Evolutionary conservation across 73 alveolate genomes (phyloP).

Genomic region (Paramecium caudatum): DNA sequence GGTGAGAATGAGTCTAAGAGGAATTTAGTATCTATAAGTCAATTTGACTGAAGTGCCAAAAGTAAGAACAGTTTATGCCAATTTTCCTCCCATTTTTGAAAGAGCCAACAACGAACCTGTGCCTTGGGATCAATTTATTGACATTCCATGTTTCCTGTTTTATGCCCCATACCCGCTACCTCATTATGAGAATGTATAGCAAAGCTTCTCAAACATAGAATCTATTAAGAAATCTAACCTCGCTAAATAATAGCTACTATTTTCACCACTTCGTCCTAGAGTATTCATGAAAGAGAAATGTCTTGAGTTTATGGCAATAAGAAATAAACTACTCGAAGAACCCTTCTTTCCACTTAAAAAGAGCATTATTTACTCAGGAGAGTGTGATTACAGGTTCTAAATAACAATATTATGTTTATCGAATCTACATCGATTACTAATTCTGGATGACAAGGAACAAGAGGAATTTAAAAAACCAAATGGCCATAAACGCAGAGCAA

Average conservation of each 20-base stretch:
- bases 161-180: conserved; percentile 30
- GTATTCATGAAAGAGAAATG: conserved; percentile 49
- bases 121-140: conserved; percentile 53
- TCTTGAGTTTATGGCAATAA: background rate
- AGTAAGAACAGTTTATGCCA: background rate
- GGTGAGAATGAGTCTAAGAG: conserved; percentile 88
- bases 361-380: conserved; percentile 73
- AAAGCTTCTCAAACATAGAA: background rate
- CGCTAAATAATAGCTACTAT: too few relatives aligned
- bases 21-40: conserved; percentile 75
- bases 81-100: conserved; percentile 75
- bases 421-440: conserved; percentile 66
- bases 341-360: background rate
- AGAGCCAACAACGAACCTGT: conserved; percentile 1
- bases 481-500: conserved; percentile 71
- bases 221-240: background rate
- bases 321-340: background rate
- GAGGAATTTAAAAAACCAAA: conserved; percentile 47
- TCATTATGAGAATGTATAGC: background rate
- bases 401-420: conserved; percentile 70
- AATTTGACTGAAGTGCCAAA: conserved; percentile 69
- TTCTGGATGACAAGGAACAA: conserved; percentile 67
- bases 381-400: conserved; percentile 78
- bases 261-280: conserved; percentile 34
- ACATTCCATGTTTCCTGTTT: conserved; percentile 18